phyloP scores from a whole-genome alignment of 257 asterid genomes.

The Scutellaria barbata region DNA sequence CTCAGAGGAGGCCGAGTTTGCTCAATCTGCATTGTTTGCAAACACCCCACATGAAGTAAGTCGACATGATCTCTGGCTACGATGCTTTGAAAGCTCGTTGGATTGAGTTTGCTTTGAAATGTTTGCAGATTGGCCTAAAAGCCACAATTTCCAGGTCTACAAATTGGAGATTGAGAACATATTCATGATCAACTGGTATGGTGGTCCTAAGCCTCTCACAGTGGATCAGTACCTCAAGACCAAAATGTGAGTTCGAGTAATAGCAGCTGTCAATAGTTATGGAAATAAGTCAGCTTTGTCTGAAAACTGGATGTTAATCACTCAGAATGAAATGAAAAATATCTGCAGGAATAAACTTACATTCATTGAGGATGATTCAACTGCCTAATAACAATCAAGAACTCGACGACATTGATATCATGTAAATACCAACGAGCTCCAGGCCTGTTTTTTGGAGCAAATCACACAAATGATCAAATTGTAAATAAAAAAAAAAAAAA shows the following conservation, averaged over 20 bases:
- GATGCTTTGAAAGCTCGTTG: too few species aligned
- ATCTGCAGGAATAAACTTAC: conserved; percentile 35
- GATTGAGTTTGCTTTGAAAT: conserved; percentile 8
- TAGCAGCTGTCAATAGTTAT: background rate
- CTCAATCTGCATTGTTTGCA: conserved; percentile 68
- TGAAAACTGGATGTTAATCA: conserved; percentile 22
- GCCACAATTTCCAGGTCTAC: conserved; percentile 77
- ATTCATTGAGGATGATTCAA: conserved; percentile 27
- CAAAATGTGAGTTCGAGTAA: conserved; percentile 50
- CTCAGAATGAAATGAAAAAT: conserved; percentile 29
- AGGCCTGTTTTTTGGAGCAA: conserved; percentile 33
- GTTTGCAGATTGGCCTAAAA: conserved; percentile 83
- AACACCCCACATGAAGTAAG: conserved; percentile 87
- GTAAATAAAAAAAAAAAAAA: conserved; percentile 11
- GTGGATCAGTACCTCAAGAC: conserved; percentile 75
- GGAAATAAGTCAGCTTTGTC: conserved; percentile 4
- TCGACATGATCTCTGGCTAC: background rate
- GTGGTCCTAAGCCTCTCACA: conserved; percentile 93
- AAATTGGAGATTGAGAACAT: conserved; percentile 69
- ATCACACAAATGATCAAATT: conserved; percentile 29
- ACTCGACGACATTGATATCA: conserved; percentile 29
- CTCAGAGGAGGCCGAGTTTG: conserved; percentile 66
- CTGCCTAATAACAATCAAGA: conserved; percentile 15
- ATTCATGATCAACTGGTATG: conserved; percentile 89
- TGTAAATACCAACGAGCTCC: conserved; percentile 32